These are phyloP conservation scores for Pseudocercospora macadamiae DNA, from an alignment of 2,329 filamentous ascomycete genomes.

Conservation along the genomic window DNA sequence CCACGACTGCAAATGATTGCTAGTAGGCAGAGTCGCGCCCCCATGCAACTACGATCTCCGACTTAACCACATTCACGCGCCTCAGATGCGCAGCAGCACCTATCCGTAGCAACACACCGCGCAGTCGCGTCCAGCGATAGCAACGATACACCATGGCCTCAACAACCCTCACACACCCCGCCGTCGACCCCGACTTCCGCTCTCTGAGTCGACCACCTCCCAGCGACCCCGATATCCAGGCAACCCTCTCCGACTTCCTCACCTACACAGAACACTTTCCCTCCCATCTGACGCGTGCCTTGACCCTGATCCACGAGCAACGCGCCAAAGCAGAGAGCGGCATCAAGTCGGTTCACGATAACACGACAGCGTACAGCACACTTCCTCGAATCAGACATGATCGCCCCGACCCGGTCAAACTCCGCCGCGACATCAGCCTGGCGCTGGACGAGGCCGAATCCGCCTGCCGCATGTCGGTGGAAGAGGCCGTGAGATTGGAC, in stretches of 20 bases:
- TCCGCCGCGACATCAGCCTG: constrained; percentile 61
- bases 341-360: constrained; percentile 51
- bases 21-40: neutral
- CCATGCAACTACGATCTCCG: neutral
- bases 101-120: neutral
- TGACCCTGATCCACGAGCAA: constrained; percentile 62
- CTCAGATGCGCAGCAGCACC: too few species aligned
- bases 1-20: neutral
- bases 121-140: constrained; percentile 1
- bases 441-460: constrained; percentile 44
- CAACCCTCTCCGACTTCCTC: constrained; percentile 68
- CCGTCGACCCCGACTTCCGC: constrained; percentile 33
- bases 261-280: constrained; percentile 72
- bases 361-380: constrained; percentile 51
- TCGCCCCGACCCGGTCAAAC: constrained; percentile 54
- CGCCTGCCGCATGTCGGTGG: constrained; percentile 40
- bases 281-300: constrained; percentile 64
- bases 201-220: constrained; percentile 38
- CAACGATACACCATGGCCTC: constrained; percentile 23
- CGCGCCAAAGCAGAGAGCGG: constrained; percentile 48
- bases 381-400: constrained; percentile 55
- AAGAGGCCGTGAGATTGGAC: constrained; percentile 38
- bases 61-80: neutral
- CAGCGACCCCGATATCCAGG: constrained; percentile 64
- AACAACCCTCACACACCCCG: constrained; percentile 26